Percentiles rank a stretch among this genome's conserved stretches.
Conservation (phyloP, 2,329 filamentous ascomycete genomes). For the Paecilomyces fulvus region DNA sequence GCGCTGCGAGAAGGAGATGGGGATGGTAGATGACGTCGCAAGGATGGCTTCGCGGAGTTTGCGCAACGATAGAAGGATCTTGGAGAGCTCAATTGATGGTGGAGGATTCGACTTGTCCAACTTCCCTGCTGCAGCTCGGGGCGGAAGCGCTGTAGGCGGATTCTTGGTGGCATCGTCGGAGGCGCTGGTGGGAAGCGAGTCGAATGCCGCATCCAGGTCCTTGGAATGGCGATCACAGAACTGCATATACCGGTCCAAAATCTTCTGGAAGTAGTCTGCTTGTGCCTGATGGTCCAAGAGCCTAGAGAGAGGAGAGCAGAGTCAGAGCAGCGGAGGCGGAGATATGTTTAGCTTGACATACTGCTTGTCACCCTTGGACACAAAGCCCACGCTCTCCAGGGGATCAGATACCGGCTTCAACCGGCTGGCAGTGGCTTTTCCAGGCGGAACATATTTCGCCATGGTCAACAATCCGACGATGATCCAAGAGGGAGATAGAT, state of each 20-base stretch:
- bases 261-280: constrained; percentile 77
- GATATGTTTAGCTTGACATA: constrained; percentile 28
- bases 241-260: constrained; percentile 79
- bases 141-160: constrained; percentile 22
- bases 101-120: constrained; percentile 14
- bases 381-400: constrained; percentile 72
- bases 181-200: constrained; percentile 46
- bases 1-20: constrained; percentile 74
- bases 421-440: constrained; percentile 28
- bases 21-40: constrained; percentile 57
- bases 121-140: constrained; percentile 3
- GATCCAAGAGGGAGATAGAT: not conserved
- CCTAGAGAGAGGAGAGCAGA: constrained; percentile 32
- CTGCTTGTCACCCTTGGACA: constrained; percentile 86
- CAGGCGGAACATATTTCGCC: constrained; percentile 14
- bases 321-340: constrained; percentile 7
- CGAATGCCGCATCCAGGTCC: constrained; percentile 66
- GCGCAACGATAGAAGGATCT: constrained; percentile 73
- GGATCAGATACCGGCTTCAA: constrained; percentile 71
- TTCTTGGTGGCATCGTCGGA: constrained; percentile 32
- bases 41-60: constrained; percentile 89
- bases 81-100: constrained; percentile 57
- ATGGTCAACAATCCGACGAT: constrained; percentile 7
- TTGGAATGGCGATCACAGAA: constrained; percentile 73
- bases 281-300: constrained; percentile 69